Percentiles rank a stretch among this genome's conserved stretches.
phyloP scores from a whole-genome alignment of 305 asterid species.

The Plantago lanceolata region DNA sequence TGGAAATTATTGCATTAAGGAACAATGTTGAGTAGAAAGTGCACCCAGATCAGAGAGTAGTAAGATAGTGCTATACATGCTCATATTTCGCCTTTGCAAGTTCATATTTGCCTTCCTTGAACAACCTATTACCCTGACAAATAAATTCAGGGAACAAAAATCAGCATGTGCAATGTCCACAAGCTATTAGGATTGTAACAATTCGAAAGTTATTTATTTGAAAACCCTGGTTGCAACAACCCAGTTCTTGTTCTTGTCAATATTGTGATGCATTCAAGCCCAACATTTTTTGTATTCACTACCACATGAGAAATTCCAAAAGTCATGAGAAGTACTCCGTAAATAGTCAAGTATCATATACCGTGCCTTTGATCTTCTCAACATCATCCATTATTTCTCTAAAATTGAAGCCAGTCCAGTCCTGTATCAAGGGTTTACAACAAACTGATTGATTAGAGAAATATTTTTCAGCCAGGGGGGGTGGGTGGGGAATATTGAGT shows the following conservation, averaged over 20 bases:
- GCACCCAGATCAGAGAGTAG: background rate
- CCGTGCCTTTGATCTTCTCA: slow-evolving; percentile 99
- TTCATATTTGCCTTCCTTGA: slow-evolving; percentile 87
- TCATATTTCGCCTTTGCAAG: slow-evolving; percentile 97
- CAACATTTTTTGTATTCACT: background rate
- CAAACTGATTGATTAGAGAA: slow-evolving; percentile 14
- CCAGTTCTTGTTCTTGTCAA: background rate
- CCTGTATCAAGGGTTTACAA: slow-evolving; percentile 49
- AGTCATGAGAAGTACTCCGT: slow-evolving; percentile 10
- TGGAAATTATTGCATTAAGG: slow-evolving; percentile 12
- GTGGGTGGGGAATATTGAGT: no score
- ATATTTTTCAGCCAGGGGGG: slow-evolving; percentile 12
- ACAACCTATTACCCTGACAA: slow-evolving; percentile 96
- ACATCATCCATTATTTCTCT: slow-evolving; percentile 93
- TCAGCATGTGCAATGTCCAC: slow-evolving; percentile 16
- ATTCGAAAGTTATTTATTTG: background rate
- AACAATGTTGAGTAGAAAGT: slow-evolving; percentile 12
- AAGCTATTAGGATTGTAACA: background rate
- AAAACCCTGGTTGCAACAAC: background rate
- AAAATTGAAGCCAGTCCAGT: slow-evolving; percentile 81
- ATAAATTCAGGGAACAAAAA: slow-evolving; percentile 16
- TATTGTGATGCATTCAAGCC: background rate
- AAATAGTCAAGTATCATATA: slow-evolving; percentile 34
- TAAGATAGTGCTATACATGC: slow-evolving; percentile 40
- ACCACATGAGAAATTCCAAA: background rate